Conservation (phyloP, 169 alveolate genomes). For the Plasmodium berghei region DNA sequence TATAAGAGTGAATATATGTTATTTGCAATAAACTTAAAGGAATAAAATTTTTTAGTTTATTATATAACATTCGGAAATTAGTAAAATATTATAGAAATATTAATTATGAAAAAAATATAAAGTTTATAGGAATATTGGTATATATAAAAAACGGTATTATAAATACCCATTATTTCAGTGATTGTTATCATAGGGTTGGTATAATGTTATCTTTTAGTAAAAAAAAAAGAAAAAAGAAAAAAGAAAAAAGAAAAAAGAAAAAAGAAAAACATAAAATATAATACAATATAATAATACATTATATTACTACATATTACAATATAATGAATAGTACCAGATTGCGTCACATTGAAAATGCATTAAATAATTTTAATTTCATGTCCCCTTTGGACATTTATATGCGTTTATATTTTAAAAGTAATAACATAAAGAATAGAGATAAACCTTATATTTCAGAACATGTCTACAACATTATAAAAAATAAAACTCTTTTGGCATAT, state of each 20-base stretch:
- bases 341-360: slow-evolving; percentile 77
- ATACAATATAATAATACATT: neutral
- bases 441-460: slow-evolving; percentile 76
- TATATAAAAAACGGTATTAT: no score
- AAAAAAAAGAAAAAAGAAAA: slow-evolving; percentile 1
- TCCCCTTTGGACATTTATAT: slow-evolving; percentile 76
- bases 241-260: slow-evolving; percentile 18
- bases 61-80: no score
- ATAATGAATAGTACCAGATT: slow-evolving; percentile 74
- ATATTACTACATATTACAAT: neutral
- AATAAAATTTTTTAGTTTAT: no score
- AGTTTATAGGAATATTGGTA: no score
- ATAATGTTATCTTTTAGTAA: neutral
- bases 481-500: slow-evolving; percentile 61
- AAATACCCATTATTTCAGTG: no score
- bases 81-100: no score
- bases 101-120: no score
- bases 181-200: neutral
- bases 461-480: slow-evolving; percentile 62
- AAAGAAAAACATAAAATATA: slow-evolving; percentile 1
- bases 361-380: slow-evolving; percentile 59
- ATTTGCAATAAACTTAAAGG: no score
- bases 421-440: slow-evolving; percentile 63
- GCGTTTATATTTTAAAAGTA: slow-evolving; percentile 75
- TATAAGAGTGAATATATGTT: no score